These are phyloP conservation scores for Pyrenula massariospora DNA, from an alignment of 495 filamentous ascomycete species.

Conservation along the genomic window DNA sequence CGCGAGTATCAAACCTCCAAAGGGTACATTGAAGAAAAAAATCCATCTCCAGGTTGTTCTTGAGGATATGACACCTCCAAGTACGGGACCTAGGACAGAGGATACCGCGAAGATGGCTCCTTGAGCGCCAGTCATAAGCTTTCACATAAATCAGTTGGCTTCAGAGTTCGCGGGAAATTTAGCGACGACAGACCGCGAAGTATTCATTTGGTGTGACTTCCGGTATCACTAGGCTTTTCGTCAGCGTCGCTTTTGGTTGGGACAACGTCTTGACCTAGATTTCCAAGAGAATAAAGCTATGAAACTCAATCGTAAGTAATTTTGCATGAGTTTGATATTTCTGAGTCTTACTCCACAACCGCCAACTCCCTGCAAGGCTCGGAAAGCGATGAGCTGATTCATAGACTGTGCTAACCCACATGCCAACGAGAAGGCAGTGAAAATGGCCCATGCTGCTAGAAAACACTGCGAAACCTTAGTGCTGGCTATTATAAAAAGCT, in stretches of 20 bases:
- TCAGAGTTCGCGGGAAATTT: neutral
- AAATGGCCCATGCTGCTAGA: neutral
- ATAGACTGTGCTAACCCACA: constrained; percentile 2
- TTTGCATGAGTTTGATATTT: constrained; percentile 4
- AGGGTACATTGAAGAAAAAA: constrained; percentile 43
- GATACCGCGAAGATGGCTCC: constrained; percentile 42
- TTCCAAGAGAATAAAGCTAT: neutral
- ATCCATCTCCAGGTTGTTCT: constrained; percentile 45
- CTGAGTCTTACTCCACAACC: constrained; percentile 17
- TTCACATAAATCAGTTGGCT: neutral
- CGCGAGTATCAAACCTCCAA: neutral
- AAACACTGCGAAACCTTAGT: neutral
- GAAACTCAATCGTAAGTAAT: neutral
- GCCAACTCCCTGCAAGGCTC: constrained; percentile 32
- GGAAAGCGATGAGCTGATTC: constrained; percentile 7
- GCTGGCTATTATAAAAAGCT: no score
- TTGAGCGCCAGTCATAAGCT: neutral
- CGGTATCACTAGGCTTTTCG: constrained; percentile 6
- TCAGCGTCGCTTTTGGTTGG: constrained; percentile 4
- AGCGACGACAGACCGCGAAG: neutral
- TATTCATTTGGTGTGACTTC: constrained; percentile 8
- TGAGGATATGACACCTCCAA: constrained; percentile 19
- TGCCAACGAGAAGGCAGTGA: neutral
- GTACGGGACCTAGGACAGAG: constrained; percentile 32
- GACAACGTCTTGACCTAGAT: constrained; percentile 2